Percentiles rank a stretch among this genome's conserved stretches.
These are phyloP conservation scores for Paraphaeosphaeria sporulosa DNA, from an alignment of 2,329 filamentous ascomycete species.

Conservation along the genomic window DNA sequence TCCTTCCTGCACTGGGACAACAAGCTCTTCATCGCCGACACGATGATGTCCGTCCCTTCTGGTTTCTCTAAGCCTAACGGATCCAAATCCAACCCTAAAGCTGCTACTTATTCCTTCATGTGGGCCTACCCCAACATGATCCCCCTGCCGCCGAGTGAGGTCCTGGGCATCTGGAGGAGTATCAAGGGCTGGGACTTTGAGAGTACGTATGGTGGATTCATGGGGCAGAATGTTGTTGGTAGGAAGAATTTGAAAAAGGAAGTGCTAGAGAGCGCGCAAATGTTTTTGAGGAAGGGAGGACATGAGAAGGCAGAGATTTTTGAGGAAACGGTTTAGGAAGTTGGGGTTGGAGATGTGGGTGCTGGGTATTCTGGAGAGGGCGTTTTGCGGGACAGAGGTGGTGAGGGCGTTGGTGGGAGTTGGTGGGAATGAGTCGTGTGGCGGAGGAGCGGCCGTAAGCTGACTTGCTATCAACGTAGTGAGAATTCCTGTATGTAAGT, in stretches of 20 bases:
- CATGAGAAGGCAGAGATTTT: constrained; percentile 53
- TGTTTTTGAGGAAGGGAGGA: constrained; percentile 67
- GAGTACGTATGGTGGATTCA: constrained; percentile 73
- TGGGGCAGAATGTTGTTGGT: constrained; percentile 70
- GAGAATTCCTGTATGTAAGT: too few species aligned
- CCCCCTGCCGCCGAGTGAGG: constrained; percentile 69
- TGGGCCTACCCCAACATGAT: constrained; percentile 70
- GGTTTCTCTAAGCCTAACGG: constrained; percentile 47
- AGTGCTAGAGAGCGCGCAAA: constrained; percentile 78
- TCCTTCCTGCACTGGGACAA: constrained; percentile 67
- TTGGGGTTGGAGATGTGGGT: too few species aligned
- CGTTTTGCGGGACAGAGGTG: too few species aligned
- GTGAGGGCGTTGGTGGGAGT: too few species aligned
- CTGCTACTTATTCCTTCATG: constrained; percentile 71
- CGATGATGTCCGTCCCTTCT: constrained; percentile 72
- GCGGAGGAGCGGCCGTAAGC: too few species aligned
- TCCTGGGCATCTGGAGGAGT: constrained; percentile 74
- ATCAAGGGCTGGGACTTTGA: constrained; percentile 68
- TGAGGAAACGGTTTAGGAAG: constrained; percentile 31
- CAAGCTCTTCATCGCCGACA: constrained; percentile 77
- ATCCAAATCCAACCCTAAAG: constrained; percentile 41
- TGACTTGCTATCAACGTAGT: too few species aligned
- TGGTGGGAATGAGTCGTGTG: too few species aligned
- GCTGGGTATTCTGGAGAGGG: too few species aligned
- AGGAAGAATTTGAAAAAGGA: constrained; percentile 65